A percentile compares a stretch with the other conserved stretches of the same genome.
Conservation (phyloP, 2,329 filamentous ascomycete genomes). For the Rhinocladiella similis region DNA sequence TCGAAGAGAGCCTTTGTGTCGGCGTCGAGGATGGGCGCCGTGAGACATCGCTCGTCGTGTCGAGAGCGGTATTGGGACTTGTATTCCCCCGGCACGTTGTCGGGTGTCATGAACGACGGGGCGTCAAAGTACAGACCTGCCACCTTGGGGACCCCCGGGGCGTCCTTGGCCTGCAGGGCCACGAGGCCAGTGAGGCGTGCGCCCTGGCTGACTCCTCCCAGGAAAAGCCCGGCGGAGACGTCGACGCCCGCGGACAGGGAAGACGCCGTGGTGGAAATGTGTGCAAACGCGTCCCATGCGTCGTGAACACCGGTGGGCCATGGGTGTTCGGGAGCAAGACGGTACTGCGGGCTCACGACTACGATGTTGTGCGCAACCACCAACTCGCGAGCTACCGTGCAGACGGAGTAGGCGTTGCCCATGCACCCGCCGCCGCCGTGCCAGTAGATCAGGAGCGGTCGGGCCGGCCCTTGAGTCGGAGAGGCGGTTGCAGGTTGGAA, state of each 20-base stretch:
- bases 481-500: slow-evolving; percentile 16
- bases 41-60: slow-evolving; percentile 40
- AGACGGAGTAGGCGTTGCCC: slow-evolving; percentile 24
- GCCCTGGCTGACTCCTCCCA: slow-evolving; percentile 50
- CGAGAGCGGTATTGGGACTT: slow-evolving; percentile 39
- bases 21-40: slow-evolving; percentile 37
- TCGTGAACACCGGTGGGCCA: slow-evolving; percentile 49
- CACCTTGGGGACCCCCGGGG: slow-evolving; percentile 38
- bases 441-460: slow-evolving; percentile 19
- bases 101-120: slow-evolving; percentile 30
- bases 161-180: slow-evolving; percentile 42
- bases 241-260: slow-evolving; percentile 37
- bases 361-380: slow-evolving; percentile 24
- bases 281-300: slow-evolving; percentile 47
- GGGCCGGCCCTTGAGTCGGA: slow-evolving; percentile 5
- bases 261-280: slow-evolving; percentile 39
- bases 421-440: slow-evolving; percentile 29
- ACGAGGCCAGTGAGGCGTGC: slow-evolving; percentile 40
- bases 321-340: slow-evolving; percentile 47
- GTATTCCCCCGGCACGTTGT: slow-evolving; percentile 40
- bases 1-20: slow-evolving; percentile 24
- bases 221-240: slow-evolving; percentile 44
- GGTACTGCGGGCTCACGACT: slow-evolving; percentile 29
- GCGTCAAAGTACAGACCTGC: slow-evolving; percentile 46
- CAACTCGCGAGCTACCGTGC: slow-evolving; percentile 20